A percentile compares a stretch with the other conserved stretches of the same genome.
These are phyloP conservation scores for Trichoderma afroharzianum DNA, from an alignment of 2,329 filamentous ascomycete species.

Conservation along the genomic window DNA sequence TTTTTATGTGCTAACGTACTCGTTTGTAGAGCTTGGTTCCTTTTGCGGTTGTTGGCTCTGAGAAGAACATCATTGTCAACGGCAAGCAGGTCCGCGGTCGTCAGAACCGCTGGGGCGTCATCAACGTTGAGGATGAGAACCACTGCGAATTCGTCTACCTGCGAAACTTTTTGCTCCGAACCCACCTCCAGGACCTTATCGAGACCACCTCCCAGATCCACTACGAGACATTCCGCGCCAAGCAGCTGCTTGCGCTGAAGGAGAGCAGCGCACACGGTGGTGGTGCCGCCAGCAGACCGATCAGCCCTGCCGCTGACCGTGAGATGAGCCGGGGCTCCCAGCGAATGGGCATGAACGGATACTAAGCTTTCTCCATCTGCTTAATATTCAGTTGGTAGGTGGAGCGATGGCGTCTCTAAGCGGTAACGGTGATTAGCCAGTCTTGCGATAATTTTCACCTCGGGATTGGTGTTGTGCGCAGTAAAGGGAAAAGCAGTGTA, in stretches of 20 bases:
- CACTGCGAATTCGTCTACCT: conserved; percentile 99
- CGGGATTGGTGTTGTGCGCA: conserved; percentile 30
- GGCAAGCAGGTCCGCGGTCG: conserved; percentile 96
- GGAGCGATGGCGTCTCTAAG: conserved; percentile 35
- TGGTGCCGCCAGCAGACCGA: conserved; percentile 75
- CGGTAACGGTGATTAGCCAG: conserved; percentile 22
- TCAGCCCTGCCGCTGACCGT: conserved; percentile 89
- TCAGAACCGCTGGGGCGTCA: conserved; percentile 98
- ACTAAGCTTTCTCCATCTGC: conserved; percentile 54
- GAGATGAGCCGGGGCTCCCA: conserved; percentile 97
- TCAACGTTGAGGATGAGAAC: conserved; percentile 98
- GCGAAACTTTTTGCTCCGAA: conserved; percentile 96
- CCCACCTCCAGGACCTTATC: conserved; percentile 96
- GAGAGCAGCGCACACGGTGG: conserved; percentile 87
- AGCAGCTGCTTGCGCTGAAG: conserved; percentile 96
- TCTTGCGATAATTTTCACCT: conserved; percentile 30
- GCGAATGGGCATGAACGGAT: conserved; percentile 98
- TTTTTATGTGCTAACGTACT: conserved; percentile 24
- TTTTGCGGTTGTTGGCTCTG: conserved; percentile 95
- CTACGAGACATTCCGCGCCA: conserved; percentile 99
- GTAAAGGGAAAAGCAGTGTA: conserved; percentile 22
- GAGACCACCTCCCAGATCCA: conserved; percentile 99
- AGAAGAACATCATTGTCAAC: conserved; percentile 96
- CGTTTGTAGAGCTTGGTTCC: conserved; percentile 75
- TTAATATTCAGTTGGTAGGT: conserved; percentile 30